A percentile compares a stretch with the other conserved stretches of the same genome.
phyloP scores from a whole-genome alignment of 2,329 filamentous ascomycete genomes.

The Aspergillus phoenicis region DNA sequence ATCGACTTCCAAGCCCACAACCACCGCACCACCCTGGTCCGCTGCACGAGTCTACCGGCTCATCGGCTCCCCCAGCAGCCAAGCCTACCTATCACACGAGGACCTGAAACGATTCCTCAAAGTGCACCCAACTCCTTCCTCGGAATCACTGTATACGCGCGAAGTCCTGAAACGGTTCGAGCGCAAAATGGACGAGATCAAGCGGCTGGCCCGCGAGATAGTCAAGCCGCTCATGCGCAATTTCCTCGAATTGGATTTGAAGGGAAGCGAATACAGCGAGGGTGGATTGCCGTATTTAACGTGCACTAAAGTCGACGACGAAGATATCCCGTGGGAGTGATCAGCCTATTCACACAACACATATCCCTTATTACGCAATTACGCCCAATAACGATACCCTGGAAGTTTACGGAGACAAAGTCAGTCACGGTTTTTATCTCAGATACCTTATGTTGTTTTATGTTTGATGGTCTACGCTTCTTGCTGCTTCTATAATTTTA shows the following conservation, averaged over 20 bases:
- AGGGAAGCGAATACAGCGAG: conserved; percentile 40
- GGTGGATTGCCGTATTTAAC: conserved; percentile 63
- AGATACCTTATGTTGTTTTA: not conserved
- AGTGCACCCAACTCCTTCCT: conserved; percentile 62
- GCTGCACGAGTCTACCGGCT: conserved; percentile 74
- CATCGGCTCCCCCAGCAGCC: conserved; percentile 64
- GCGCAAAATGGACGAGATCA: conserved; percentile 83
- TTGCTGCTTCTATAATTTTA: too few relatives aligned
- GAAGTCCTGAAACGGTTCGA: conserved; percentile 88
- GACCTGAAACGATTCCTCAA: conserved; percentile 91
- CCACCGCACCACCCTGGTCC: conserved; percentile 35
- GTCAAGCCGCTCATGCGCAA: conserved; percentile 86
- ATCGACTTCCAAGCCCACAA: conserved; percentile 20
- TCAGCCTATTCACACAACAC: not conserved
- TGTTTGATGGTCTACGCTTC: too few relatives aligned
- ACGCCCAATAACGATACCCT: not conserved
- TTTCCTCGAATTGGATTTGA: conserved; percentile 76
- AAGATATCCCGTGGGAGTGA: conserved; percentile 65
- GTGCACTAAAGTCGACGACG: conserved; percentile 63
- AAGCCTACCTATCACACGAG: conserved; percentile 75
- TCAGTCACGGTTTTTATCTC: not conserved
- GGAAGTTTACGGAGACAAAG: not conserved
- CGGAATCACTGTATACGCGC: conserved; percentile 70
- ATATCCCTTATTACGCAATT: not conserved
- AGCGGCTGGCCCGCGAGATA: conserved; percentile 76